These are phyloP conservation scores for Posidonia oceanica DNA, from an alignment of 116 monocot genomes.

Conservation along the genomic window DNA sequence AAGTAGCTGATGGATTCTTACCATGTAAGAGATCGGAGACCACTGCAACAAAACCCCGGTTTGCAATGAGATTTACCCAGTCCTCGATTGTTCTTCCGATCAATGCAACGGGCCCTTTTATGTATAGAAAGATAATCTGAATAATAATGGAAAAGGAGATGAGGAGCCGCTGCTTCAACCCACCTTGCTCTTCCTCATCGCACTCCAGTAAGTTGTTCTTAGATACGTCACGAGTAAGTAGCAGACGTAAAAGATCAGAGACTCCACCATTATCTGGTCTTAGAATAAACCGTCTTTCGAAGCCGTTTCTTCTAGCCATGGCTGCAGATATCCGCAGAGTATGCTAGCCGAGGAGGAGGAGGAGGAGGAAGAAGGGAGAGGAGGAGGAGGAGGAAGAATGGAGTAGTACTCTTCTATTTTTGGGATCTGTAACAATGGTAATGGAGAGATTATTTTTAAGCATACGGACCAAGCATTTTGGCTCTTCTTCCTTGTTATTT, in stretches of 20 bases:
- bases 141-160: conserved; percentile 50
- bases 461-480: too few species aligned
- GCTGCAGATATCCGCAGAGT: neutral
- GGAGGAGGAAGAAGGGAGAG: neutral
- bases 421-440: too few species aligned
- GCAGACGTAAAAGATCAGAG: conserved; percentile 29
- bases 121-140: conserved; percentile 35
- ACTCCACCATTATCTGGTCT: conserved; percentile 46
- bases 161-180: conserved; percentile 31
- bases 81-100: conserved; percentile 26
- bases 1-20: neutral
- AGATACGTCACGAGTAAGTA: conserved; percentile 25
- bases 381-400: neutral
- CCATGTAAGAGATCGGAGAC: conserved; percentile 31
- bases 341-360: neutral
- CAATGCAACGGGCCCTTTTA: conserved; percentile 18
- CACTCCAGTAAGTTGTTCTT: conserved; percentile 29
- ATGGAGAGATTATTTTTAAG: too few species aligned
- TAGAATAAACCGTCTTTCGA: conserved; percentile 19
- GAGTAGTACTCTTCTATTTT: too few species aligned
- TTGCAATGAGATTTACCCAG: conserved; percentile 37
- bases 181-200: conserved; percentile 14
- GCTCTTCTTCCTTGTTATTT: too few species aligned
- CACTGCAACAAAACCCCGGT: conserved; percentile 19
- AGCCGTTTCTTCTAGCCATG: neutral